These are phyloP conservation scores for Tothia fuscella DNA, from an alignment of 2,329 filamentous ascomycete genomes.

Conservation along the genomic window DNA sequence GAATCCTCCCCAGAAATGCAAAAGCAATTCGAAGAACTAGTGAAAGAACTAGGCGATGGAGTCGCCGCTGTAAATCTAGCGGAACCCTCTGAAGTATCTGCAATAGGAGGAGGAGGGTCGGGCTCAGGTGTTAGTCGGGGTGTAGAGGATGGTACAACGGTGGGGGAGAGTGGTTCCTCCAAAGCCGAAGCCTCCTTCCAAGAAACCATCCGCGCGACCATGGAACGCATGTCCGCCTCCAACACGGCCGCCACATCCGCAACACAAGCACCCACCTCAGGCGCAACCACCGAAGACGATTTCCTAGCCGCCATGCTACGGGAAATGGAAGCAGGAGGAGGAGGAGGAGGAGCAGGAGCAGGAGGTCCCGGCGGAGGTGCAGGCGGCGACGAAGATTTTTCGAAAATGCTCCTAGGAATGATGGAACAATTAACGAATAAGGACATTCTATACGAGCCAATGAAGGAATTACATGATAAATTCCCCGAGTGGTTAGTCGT, in stretches of 20 bases:
- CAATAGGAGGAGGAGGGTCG: slow-evolving; percentile 19
- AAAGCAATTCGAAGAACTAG: slow-evolving; percentile 64
- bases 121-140: not conserved
- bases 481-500: slow-evolving; percentile 81
- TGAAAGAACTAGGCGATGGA: slow-evolving; percentile 56
- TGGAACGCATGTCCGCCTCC: slow-evolving; percentile 92
- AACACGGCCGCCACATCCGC: slow-evolving; percentile 59
- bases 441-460: slow-evolving; percentile 94
- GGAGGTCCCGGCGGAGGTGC: slow-evolving; percentile 39
- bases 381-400: slow-evolving; percentile 68
- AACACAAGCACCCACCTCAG: slow-evolving; percentile 32
- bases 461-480: slow-evolving; percentile 92
- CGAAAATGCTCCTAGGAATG: slow-evolving; percentile 92
- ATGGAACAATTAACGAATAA: slow-evolving; percentile 99
- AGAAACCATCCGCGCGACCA: slow-evolving; percentile 83
- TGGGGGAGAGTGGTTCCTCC: slow-evolving; percentile 6
- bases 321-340: slow-evolving; percentile 59
- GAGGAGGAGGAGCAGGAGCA: slow-evolving; percentile 38
- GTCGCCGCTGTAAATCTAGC: slow-evolving; percentile 26
- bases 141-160: slow-evolving; percentile 10
- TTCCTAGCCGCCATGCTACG: slow-evolving; percentile 87
- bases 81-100: slow-evolving; percentile 19
- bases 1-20: slow-evolving; percentile 55
- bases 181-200: slow-evolving; percentile 61
- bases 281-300: slow-evolving; percentile 43